phyloP scores from a whole-genome alignment of 257 asterid genomes.

The Nicotiana otophora region DNA sequence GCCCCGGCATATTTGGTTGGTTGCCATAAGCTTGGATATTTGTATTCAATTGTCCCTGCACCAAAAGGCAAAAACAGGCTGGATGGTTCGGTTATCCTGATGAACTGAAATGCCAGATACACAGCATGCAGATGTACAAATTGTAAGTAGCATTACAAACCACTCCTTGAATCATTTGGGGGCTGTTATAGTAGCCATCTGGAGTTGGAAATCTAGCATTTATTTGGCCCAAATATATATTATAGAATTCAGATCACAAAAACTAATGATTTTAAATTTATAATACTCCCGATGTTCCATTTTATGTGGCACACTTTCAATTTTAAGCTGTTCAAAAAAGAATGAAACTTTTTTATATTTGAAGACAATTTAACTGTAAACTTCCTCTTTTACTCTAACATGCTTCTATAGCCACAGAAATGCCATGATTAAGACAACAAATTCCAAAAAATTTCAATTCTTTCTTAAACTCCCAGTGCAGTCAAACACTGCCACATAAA shows the following conservation, averaged over 20 bases:
- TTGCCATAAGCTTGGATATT: slow-evolving; percentile 12
- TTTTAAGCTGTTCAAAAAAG: background rate
- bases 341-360: background rate
- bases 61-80: background rate
- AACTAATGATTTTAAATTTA: background rate
- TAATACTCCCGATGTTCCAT: background rate
- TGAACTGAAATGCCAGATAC: background rate
- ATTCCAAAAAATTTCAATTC: too few species aligned
- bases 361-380: background rate
- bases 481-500: background rate
- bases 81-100: background rate
- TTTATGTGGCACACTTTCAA: background rate
- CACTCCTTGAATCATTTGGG: slow-evolving; percentile 15
- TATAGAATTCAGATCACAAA: background rate
- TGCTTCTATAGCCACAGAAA: background rate
- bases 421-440: background rate
- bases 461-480: background rate
- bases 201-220: slow-evolving; percentile 16
- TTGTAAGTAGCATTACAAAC: slow-evolving; percentile 8
- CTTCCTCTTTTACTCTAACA: background rate
- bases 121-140: background rate
- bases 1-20: slow-evolving; percentile 18
- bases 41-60: slow-evolving; percentile 24
- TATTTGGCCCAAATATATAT: slow-evolving; percentile 17
- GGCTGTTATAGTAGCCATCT: slow-evolving; percentile 11